Percentiles rank a stretch among this genome's conserved stretches.
phyloP scores from a whole-genome alignment of 2,329 filamentous ascomycete species.

The Hypoxylon sp. region DNA sequence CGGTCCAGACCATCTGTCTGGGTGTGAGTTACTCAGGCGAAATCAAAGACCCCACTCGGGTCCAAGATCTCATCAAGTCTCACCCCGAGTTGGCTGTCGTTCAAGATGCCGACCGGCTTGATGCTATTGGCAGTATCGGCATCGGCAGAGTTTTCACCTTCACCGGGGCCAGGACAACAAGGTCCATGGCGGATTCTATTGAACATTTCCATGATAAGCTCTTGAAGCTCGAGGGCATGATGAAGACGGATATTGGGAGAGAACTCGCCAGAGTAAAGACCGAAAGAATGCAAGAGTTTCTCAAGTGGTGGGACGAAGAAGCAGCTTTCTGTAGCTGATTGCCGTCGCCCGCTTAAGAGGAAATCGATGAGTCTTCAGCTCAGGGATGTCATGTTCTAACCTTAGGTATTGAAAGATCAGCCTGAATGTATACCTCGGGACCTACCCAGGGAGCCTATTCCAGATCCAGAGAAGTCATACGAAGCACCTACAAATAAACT shows the following conservation, averaged over 20 bases:
- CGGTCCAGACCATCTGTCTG: conserved; percentile 77
- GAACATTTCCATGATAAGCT: conserved; percentile 84
- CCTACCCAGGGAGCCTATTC: no score
- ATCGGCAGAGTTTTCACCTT: conserved; percentile 83
- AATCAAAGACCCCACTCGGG: conserved; percentile 69
- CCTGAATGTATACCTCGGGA: not conserved
- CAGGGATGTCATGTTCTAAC: not conserved
- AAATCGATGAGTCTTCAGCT: conserved; percentile 1
- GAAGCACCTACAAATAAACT: no score
- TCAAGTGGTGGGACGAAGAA: conserved; percentile 70
- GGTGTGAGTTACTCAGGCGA: conserved; percentile 85
- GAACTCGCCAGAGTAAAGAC: conserved; percentile 66
- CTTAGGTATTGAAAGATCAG: conserved; percentile 10
- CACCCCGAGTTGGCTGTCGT: conserved; percentile 85
- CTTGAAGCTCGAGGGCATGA: conserved; percentile 71
- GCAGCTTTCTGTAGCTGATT: conserved; percentile 43
- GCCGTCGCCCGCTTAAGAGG: conserved; percentile 5
- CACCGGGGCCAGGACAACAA: conserved; percentile 70
- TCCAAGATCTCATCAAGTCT: conserved; percentile 69
- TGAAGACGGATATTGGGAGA: conserved; percentile 70
- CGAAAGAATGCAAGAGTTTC: conserved; percentile 63
- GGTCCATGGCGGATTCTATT: conserved; percentile 72
- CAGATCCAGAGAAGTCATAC: no score
- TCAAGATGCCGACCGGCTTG: conserved; percentile 92
- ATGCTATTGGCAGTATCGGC: conserved; percentile 88